These are phyloP conservation scores for Melocanna baccifera DNA, from an alignment of 176 grass and related monocot genomes.

Conservation along the genomic window DNA sequence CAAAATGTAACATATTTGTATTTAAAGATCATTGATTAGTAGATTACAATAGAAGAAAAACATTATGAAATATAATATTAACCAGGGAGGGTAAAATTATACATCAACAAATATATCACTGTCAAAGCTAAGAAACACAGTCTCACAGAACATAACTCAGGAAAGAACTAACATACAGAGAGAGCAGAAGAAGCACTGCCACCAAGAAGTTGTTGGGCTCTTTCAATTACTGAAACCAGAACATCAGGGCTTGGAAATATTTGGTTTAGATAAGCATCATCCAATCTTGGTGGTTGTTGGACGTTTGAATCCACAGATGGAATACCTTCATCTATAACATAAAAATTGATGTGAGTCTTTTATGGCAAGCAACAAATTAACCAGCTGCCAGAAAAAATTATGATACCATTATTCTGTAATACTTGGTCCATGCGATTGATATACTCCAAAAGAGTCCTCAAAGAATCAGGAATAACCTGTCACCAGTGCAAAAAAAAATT, in stretches of 20 bases:
- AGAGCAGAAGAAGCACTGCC: constrained; percentile 59
- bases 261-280: constrained; percentile 45
- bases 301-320: constrained; percentile 40
- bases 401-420: constrained; percentile 67
- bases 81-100: not conserved
- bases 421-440: constrained; percentile 67
- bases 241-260: constrained; percentile 69
- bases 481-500: constrained; percentile 16
- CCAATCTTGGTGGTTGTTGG: constrained; percentile 40
- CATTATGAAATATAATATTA: not conserved
- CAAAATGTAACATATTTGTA: too few relatives aligned
- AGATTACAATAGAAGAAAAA: constrained; percentile 2
- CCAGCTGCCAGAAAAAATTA: constrained; percentile 1
- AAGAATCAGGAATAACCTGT: constrained; percentile 86
- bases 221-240: constrained; percentile 71
- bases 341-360: constrained; percentile 13
- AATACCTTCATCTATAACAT: constrained; percentile 45
- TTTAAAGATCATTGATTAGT: too few relatives aligned
- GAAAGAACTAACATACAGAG: constrained; percentile 60
- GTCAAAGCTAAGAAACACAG: not conserved
- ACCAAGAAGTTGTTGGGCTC: constrained; percentile 65
- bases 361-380: constrained; percentile 28
- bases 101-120: not conserved
- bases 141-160: constrained; percentile 11
- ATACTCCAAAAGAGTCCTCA: constrained; percentile 70